Evolutionary conservation across 2,329 filamentous ascomycete genomes (phyloP), one percentile per base, ranked within the genome.

Genomic region (Ascochyta fabae): DNA sequence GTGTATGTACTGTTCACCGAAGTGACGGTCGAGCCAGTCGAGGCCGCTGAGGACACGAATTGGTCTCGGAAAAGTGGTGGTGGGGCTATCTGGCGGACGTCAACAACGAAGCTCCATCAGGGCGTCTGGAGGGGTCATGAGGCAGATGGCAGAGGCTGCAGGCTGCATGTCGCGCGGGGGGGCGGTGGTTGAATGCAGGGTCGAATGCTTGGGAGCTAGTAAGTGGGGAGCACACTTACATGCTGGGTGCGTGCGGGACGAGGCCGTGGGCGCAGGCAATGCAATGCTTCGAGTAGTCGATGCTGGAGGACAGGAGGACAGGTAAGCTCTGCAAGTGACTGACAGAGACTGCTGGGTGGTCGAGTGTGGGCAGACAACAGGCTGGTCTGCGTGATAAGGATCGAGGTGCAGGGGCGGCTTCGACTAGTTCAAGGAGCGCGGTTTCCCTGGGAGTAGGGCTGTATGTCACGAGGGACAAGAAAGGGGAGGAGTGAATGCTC

Each of bases 341-440:
- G 68, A 48, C 62, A 63, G 65, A 64, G 52, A 56, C 48, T 48
- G 52, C 42, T 39, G 2, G 59, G 49, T 42, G 31, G 50, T 48
- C n/a, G 43, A 48, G 38, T 22, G 53, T 56, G 59, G 59, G 64
- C 58, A 53, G 56, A 52, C 51, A 59, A 53, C 52, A 53, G 66
- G 35, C 56, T 50, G 56, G 46, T 40, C 38, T 51, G 57, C 60
- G 65, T 73, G 71, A 72, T 72, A 74, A 72, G 70, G 72, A 72
- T 69, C 58, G 71, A 61, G 65, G 41, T 67, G 68, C 65, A 68
- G 70, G 69, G 65, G 65, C 63, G 63, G 64, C 64, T 64, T 62
- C 49, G 65, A 59, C 61, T 66, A 66, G 64, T 66, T 71, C 69
- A 75, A 74, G 71, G 71, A 74, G 73, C 60, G 66, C 70, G 67